Conservation (phyloP, 495 filamentous ascomycete genomes). For the Hypoxylon crocopeplum region DNA sequence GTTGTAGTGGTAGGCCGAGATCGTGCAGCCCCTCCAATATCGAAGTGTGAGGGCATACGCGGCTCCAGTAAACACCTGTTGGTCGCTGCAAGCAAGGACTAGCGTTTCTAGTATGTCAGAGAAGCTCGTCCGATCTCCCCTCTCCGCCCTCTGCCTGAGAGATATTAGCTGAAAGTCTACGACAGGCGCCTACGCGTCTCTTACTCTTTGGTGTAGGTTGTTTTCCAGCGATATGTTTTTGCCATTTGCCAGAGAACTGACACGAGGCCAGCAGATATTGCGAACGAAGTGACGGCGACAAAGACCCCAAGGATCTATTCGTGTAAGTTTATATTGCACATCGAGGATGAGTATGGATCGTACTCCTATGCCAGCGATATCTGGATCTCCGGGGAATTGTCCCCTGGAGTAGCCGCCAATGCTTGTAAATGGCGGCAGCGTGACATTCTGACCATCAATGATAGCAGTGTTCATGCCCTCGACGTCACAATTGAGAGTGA, state of each 20-base stretch:
- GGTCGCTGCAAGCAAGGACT: conserved; percentile 47
- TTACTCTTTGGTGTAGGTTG: conserved; percentile 20
- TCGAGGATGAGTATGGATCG: not conserved
- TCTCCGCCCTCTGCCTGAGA: not conserved
- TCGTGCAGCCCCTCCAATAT: conserved; percentile 43
- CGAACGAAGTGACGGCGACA: conserved; percentile 38
- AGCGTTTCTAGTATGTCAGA: conserved; percentile 43
- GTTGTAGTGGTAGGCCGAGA: conserved; percentile 52
- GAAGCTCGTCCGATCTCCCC: conserved; percentile 26
- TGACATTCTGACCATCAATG: not conserved
- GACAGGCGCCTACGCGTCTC: not conserved
- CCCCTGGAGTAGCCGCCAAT: conserved; percentile 20
- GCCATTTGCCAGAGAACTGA: conserved; percentile 29
- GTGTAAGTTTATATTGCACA: not conserved
- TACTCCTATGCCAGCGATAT: conserved; percentile 34
- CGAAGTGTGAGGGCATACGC: conserved; percentile 46
- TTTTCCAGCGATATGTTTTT: conserved; percentile 13
- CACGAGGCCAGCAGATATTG: conserved; percentile 24
- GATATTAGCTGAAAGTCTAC: not conserved
- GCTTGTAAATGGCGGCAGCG: conserved; percentile 1
- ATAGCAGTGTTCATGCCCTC: not conserved
- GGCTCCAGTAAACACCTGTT: conserved; percentile 48
- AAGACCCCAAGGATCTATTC: conserved; percentile 42
- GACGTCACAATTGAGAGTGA: conserved; percentile 31
- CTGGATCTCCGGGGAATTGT: conserved; percentile 19